phyloP scores from a whole-genome alignment of 192 early-diverging fungal genomes.

The Dissophora ornata region DNA sequence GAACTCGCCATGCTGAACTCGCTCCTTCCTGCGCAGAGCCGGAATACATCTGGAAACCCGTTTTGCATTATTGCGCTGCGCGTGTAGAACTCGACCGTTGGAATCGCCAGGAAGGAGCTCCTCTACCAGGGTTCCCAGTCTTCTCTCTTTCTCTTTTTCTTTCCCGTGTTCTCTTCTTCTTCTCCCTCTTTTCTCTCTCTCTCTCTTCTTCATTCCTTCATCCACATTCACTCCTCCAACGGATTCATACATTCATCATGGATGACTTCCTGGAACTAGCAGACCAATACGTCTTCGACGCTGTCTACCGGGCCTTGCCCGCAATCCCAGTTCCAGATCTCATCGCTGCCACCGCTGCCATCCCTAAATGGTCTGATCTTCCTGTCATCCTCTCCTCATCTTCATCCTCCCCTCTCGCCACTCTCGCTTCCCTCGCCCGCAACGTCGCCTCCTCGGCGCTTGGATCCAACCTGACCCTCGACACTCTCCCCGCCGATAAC shows the following conservation, averaged over 20 bases:
- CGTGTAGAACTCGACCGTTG: too few relatives aligned
- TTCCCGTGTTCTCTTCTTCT: not conserved
- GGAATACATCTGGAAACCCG: too few relatives aligned
- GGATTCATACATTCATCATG: slow-evolving; percentile 57
- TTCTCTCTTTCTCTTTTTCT: too few relatives aligned
- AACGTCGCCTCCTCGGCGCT: slow-evolving; percentile 45
- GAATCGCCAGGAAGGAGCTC: too few relatives aligned
- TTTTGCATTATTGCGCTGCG: too few relatives aligned
- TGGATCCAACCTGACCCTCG: slow-evolving; percentile 42
- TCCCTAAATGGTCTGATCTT: slow-evolving; percentile 27
- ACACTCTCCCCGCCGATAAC: slow-evolving; percentile 64
- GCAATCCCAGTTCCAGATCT: slow-evolving; percentile 58
- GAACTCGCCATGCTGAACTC: too few relatives aligned
- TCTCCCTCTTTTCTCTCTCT: slow-evolving; percentile 16
- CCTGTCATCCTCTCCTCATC: slow-evolving; percentile 11
- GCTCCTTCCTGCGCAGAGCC: too few relatives aligned
- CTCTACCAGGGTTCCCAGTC: too few relatives aligned
- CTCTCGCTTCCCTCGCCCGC: slow-evolving; percentile 34
- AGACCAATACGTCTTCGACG: slow-evolving; percentile 74
- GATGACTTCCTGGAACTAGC: slow-evolving; percentile 71
- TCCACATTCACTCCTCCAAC: not conserved
- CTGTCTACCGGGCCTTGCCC: slow-evolving; percentile 62
- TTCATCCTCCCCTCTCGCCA: slow-evolving; percentile 48
- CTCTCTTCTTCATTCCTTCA: slow-evolving; percentile 22
- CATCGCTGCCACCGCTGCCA: slow-evolving; percentile 49